Evolutionary conservation across 163 green algal species (phyloP).

Genomic region (Picocystis sp.): DNA sequence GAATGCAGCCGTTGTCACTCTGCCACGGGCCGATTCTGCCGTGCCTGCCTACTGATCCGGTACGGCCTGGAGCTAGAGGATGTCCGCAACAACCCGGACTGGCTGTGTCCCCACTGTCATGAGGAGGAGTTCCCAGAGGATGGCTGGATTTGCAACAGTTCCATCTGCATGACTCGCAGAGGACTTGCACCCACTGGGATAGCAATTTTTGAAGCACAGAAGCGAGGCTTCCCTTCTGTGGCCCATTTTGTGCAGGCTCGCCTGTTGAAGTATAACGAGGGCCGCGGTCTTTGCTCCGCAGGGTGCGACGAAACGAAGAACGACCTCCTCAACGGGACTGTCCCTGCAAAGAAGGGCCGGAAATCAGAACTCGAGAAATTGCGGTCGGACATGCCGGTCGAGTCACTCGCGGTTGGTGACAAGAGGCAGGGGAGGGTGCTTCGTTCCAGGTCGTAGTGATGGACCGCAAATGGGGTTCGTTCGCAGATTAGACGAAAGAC

Average conservation of each 20-base stretch:
- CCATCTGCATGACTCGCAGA: conserved; percentile 47
- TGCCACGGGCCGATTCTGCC: conserved; percentile 40
- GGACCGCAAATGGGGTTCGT: no score
- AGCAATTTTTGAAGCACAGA: conserved; percentile 37
- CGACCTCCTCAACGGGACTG: no score
- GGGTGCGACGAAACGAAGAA: no score
- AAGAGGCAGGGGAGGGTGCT: no score
- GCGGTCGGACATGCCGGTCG: no score
- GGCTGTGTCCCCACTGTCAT: conserved; percentile 61
- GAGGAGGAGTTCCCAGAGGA: conserved; percentile 42
- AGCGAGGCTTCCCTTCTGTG: conserved; percentile 37
- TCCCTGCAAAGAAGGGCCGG: no score
- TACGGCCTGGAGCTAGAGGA: conserved; percentile 24
- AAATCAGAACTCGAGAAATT: no score
- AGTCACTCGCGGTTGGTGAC: no score
- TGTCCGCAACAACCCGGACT: conserved; percentile 22
- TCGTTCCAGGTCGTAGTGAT: no score
- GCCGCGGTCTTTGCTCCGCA: neutral
- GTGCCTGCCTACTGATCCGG: conserved; percentile 42
- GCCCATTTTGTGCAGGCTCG: conserved; percentile 37
- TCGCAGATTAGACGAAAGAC: no score
- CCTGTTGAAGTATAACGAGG: conserved; percentile 10
- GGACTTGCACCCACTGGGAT: conserved; percentile 46
- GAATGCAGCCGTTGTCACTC: conserved; percentile 21
- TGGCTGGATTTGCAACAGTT: conserved; percentile 25